These are phyloP conservation scores for Suillus clintonianus DNA, from an alignment of 768 basidiomycete genomes.

Conservation along the genomic window DNA sequence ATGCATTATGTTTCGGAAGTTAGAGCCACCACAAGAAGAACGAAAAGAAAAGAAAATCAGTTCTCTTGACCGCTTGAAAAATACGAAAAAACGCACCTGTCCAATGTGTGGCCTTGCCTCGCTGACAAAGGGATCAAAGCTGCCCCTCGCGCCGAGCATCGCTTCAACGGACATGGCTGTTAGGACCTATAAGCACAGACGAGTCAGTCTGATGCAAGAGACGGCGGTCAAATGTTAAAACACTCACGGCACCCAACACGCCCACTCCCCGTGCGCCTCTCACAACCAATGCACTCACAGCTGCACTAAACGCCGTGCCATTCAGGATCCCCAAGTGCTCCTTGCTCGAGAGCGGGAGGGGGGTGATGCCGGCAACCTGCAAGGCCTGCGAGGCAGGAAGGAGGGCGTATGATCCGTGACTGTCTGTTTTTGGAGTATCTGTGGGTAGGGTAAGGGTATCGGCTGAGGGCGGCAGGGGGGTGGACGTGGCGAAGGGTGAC, in stretches of 20 bases:
- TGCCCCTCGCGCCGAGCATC: conserved; percentile 68
- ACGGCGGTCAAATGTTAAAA: background rate
- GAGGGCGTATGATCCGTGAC: background rate
- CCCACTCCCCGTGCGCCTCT: conserved; percentile 70
- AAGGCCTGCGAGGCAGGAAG: conserved; percentile 49
- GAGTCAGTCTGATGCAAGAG: background rate
- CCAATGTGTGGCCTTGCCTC: conserved; percentile 81
- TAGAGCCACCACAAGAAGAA: background rate
- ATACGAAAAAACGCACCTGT: conserved; percentile 44
- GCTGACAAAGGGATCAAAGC: conserved; percentile 78
- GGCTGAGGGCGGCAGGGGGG: conserved; percentile 45
- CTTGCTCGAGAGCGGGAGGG: conserved; percentile 70
- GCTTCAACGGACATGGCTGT: conserved; percentile 88
- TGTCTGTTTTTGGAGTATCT: background rate
- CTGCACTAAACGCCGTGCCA: conserved; percentile 84
- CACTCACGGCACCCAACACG: conserved; percentile 47
- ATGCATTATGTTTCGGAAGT: background rate
- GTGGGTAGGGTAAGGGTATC: conserved; percentile 40
- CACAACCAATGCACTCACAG: conserved; percentile 73
- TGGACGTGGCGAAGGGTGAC: conserved; percentile 26
- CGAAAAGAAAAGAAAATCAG: background rate
- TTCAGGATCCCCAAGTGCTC: conserved; percentile 83
- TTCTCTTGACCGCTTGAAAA: background rate
- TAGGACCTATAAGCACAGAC: conserved; percentile 47
- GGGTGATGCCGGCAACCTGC: conserved; percentile 56